phyloP scores from a whole-genome alignment of 768 basidiomycete species.

The Xanthoconium stramineum region DNA sequence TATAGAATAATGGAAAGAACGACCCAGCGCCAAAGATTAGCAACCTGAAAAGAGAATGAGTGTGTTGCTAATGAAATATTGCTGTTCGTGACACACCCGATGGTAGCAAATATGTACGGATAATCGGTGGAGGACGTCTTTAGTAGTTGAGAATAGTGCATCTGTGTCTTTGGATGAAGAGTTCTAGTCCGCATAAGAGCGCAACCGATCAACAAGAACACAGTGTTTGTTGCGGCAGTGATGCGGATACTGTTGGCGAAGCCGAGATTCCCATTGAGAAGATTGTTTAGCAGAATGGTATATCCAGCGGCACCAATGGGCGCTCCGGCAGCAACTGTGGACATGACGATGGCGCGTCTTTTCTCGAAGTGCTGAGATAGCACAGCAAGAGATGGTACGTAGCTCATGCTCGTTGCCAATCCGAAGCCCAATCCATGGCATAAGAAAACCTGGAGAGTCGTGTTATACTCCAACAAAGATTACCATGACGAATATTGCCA shows the following conservation, averaged over 20 bases:
- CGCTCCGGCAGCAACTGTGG: conserved; percentile 38
- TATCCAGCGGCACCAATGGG: conserved; percentile 24
- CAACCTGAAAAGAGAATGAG: conserved; percentile 7
- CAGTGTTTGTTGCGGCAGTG: conserved; percentile 40
- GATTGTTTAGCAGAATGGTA: conserved; percentile 30
- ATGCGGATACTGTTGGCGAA: conserved; percentile 46
- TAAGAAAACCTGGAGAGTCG: conserved; percentile 36
- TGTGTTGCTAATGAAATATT: background rate
- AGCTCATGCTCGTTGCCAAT: conserved; percentile 38
- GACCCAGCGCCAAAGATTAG: conserved; percentile 23
- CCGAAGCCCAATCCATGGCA: conserved; percentile 42
- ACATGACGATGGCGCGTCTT: conserved; percentile 40
- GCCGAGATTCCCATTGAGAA: conserved; percentile 18
- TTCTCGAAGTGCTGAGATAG: conserved; percentile 44
- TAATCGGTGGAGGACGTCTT: conserved; percentile 17
- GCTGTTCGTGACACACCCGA: conserved; percentile 17
- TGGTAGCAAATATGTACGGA: conserved; percentile 23
- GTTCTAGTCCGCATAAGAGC: conserved; percentile 39
- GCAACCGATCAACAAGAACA: conserved; percentile 34
- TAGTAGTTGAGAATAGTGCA: conserved; percentile 18
- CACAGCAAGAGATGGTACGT: conserved; percentile 43
- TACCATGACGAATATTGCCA: conserved; percentile 15
- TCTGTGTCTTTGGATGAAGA: conserved; percentile 18
- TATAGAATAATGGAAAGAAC: conserved; percentile 41
- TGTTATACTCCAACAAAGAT: conserved; percentile 14